These are phyloP conservation scores for Gloeophyllum trabeum DNA, from an alignment of 768 basidiomycete genomes.

Conservation along the genomic window DNA sequence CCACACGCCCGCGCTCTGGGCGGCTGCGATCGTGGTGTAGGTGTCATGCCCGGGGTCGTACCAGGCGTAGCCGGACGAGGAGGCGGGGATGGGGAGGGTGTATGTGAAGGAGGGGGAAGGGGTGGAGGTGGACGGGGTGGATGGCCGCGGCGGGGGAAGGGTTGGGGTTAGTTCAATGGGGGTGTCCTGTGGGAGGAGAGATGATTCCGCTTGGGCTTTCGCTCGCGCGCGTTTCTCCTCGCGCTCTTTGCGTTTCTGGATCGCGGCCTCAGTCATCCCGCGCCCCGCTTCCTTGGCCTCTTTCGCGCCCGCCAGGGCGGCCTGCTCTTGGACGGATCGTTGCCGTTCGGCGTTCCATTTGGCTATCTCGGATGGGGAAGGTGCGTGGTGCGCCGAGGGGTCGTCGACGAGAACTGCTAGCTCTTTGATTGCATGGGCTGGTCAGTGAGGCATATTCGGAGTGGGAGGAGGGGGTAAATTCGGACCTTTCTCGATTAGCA, in stretches of 20 bases:
- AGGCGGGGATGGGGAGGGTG: constrained; percentile 55
- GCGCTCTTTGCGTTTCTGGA: constrained; percentile 62
- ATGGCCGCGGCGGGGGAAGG: background rate
- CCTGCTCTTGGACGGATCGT: constrained; percentile 34
- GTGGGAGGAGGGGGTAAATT: background rate
- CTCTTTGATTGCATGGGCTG: constrained; percentile 28
- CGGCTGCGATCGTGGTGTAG: constrained; percentile 46
- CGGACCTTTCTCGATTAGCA: constrained; percentile 76
- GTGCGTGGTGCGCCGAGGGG: constrained; percentile 38
- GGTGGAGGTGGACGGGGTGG: background rate
- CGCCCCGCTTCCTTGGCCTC: constrained; percentile 27
- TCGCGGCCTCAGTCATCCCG: constrained; percentile 50
- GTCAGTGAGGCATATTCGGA: background rate
- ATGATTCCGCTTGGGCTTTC: constrained; percentile 10
- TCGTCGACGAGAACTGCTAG: constrained; percentile 74
- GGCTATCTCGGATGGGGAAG: constrained; percentile 33
- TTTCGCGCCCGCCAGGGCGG: constrained; percentile 36
- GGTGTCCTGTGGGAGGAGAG: background rate
- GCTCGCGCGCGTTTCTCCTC: constrained; percentile 32
- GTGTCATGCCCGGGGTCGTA: constrained; percentile 31
- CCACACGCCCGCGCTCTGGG: constrained; percentile 66
- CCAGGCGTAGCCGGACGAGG: constrained; percentile 59
- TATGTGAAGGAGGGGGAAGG: constrained; percentile 18
- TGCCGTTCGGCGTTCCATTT: constrained; percentile 42
- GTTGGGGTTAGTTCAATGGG: background rate